Base-by-base conservation (phyloP, 495 filamentous ascomycete species). In the Letharia lupina region DNA sequence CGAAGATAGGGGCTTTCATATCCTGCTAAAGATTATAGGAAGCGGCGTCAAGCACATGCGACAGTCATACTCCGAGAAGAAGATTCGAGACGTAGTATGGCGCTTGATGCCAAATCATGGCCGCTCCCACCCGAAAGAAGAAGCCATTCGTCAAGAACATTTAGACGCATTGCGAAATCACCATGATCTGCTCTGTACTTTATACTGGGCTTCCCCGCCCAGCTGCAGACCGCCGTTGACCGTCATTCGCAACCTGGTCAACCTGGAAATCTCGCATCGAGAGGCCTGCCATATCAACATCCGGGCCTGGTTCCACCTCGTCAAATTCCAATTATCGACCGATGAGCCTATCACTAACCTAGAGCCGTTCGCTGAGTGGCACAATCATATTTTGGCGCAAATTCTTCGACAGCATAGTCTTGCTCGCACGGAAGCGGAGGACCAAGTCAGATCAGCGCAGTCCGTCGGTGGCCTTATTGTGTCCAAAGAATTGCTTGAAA, bases 161-260 rank as follows among this genome's bases (percentile, higher is more conserved):
- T 79, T 98, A n/a, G 87, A 91, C 33, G 88, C 92, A 0, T 77
- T 98, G 45, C 83, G 91, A 66, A 98, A 98, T 71, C 93, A 98
- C 68, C 91, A 96, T 71, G 91, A 98, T 73, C 82, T 98, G 57
- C 83, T 98, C 3, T 91, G 88, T 68, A 93, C 89, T 4, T 80
- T 98, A 42, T 96, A 91, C 76, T 96, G 87, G 86, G 88, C 83
- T 15, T 88, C 91, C 23, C 92, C 93, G 41, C 77, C 86, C 28
- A 80, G 81, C 28, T 83, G 84, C 60, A 82, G 93, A 37, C 91
- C 91, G 37, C 82, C 85, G 40, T 68, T 92, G 9, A 82, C 87
- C 63, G 79, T 87, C 18, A 86, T 98, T 20, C 86, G 86, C 61
- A 82, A 89, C 67, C 83, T 98, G 0, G 89, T 98, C n/a, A 77